Evolutionary conservation across 495 filamentous ascomycete genomes (phyloP).

Genomic region (Penicillium cataractarum): DNA sequence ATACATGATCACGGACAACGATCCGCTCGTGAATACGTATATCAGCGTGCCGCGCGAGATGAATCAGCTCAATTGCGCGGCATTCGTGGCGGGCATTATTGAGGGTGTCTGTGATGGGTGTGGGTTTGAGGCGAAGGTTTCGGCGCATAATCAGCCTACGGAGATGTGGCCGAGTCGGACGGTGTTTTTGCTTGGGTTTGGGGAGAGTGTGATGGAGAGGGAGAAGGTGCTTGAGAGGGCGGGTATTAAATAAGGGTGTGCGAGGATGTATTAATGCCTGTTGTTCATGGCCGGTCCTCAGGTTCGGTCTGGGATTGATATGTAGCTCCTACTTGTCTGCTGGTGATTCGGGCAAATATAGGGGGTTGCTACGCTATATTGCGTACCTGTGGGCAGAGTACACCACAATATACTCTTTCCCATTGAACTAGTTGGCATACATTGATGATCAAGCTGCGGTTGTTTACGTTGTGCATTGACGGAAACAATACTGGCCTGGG

Average conservation of each 20-base stretch:
- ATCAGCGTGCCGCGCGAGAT: conserved; percentile 93
- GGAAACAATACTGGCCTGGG: background rate
- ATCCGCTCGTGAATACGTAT: conserved; percentile 91
- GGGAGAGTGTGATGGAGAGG: conserved; percentile 83
- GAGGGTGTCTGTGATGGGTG: conserved; percentile 95
- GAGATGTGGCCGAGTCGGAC: conserved; percentile 95
- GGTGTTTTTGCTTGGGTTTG: conserved; percentile 92
- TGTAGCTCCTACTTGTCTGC: background rate
- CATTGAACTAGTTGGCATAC: background rate
- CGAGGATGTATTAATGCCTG: background rate
- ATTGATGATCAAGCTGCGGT: background rate
- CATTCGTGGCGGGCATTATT: conserved; percentile 91
- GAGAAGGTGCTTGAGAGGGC: conserved; percentile 69
- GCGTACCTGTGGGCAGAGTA: background rate
- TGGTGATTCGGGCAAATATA: background rate
- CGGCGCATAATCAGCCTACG: conserved; percentile 82
- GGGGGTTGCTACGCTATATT: background rate
- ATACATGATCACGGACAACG: conserved; percentile 98
- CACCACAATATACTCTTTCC: background rate
- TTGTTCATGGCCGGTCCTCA: background rate
- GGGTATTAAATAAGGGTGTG: conserved; percentile 44
- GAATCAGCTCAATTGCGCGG: conserved; percentile 94
- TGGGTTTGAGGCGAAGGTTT: conserved; percentile 85
- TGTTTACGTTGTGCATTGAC: background rate
- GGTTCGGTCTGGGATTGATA: background rate